Base-by-base conservation (phyloP, 2,329 filamentous ascomycete species). In the Neonectria sp. region DNA sequence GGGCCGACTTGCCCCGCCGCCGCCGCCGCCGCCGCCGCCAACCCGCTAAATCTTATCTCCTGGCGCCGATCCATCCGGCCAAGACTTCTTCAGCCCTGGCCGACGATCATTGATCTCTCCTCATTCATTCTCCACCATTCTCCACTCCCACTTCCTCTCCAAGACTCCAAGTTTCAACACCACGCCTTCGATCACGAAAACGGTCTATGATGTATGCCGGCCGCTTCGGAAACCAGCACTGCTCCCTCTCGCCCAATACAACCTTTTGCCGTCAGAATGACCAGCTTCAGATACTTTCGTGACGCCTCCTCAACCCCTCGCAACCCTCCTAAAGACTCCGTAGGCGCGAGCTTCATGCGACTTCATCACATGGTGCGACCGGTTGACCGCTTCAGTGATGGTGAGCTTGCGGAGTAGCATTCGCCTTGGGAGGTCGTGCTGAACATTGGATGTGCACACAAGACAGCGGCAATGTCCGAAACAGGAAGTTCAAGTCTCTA, bases 401-500 rank as follows among this genome's bases (percentile, higher is more conserved):
- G 24, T 4, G 15, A 35, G n/a, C 29, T 13, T 52, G 29, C 17
- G 29, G 5, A 4, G 29, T 11, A 21, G 31, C 29, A 35, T 6
- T 21, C 21, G 6, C 29, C 9, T 5, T 52, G 9, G 43, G 15
- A 24, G 24, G 12, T 31, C 55, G 35, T 65, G 33, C 55, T 45
- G 55, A 51, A 35, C 46, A 29, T 57, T 29, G 46, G 33, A 68
- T 63, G 57, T 46, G 58, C 68, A 67, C 65, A 21, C 61, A 68
- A 57, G 64, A 67, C 73, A 71, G 71, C 61, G 46, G 31, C 33
- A 53, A 59, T 65, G 48, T 66, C 73, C 67, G 33, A 62, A 75
- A 71, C 27, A 64, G 73, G 73, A 68, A 75, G 73, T 71, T 74
- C 43, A 29, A 60, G 46, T 35, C 37, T 37, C 51, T 57, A 40